Evolutionary conservation across 495 filamentous ascomycete species (phyloP).

Genomic region (Xylaria venustula): DNA sequence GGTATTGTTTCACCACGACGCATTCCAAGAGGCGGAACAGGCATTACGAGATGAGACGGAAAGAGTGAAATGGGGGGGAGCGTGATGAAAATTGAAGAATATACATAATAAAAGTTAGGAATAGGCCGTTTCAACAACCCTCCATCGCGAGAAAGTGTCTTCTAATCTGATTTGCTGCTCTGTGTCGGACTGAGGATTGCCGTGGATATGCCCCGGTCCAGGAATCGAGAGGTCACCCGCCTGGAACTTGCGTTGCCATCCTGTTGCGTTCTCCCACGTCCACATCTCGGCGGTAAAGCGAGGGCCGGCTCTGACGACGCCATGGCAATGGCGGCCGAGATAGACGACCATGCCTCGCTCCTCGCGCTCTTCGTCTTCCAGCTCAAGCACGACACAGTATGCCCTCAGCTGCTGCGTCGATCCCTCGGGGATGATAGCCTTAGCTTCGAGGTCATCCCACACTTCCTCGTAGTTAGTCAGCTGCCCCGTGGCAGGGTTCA

Average conservation of each 20-base stretch:
- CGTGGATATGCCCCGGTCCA: background rate
- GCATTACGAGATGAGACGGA: background rate
- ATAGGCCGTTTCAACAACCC: conserved; percentile 5
- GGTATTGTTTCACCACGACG: conserved; percentile 30
- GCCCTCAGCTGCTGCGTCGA: background rate
- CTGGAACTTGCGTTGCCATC: conserved; percentile 5
- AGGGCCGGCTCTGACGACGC: conserved; percentile 38
- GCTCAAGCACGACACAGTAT: conserved; percentile 33
- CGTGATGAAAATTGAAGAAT: background rate
- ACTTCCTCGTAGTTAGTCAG: conserved; percentile 53
- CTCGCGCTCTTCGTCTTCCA: conserved; percentile 24
- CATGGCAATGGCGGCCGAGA: conserved; percentile 49
- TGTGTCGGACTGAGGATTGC: background rate
- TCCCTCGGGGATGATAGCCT: conserved; percentile 23
- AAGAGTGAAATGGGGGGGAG: background rate
- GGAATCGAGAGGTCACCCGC: background rate
- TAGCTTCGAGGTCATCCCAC: conserved; percentile 38
- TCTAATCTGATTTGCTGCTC: background rate
- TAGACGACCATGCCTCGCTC: conserved; percentile 45
- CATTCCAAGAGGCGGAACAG: conserved; percentile 17
- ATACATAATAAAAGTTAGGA: background rate
- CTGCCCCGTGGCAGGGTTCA: conserved; percentile 43
- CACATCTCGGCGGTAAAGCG: conserved; percentile 44
- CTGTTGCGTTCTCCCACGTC: conserved; percentile 33
- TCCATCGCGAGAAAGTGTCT: background rate